Evolutionary conservation across 139 green algal genomes (phyloP).

Genomic region (Chara braunii): DNA sequence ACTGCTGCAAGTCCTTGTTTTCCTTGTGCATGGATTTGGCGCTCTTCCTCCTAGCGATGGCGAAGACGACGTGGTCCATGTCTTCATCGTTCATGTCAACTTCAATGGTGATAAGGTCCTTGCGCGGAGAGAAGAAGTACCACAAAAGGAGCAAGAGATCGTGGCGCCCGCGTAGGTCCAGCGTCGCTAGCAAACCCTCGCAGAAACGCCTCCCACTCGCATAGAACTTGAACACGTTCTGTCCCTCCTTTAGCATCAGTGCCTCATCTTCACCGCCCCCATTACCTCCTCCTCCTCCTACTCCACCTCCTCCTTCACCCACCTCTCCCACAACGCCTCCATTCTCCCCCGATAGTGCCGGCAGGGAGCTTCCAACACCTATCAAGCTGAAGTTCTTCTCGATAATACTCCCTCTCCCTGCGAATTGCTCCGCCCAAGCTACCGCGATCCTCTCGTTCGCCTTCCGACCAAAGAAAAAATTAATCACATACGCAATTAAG

Average conservation of each 20-base stretch:
- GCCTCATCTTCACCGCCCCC: constrained; percentile 24
- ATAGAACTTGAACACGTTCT: constrained; percentile 37
- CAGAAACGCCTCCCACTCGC: constrained; percentile 27
- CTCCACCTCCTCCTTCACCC: too few species aligned
- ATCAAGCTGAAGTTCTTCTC: constrained; percentile 38
- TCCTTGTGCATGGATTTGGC: neutral
- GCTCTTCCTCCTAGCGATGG: neutral
- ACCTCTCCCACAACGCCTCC: too few species aligned
- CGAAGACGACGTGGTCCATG: constrained; percentile 40
- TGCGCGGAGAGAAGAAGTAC: constrained; percentile 1
- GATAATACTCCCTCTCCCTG: constrained; percentile 11
- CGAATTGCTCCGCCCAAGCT: constrained; percentile 19
- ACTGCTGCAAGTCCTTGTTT: neutral
- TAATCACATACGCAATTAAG: constrained; percentile 2
- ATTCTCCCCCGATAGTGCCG: too few species aligned
- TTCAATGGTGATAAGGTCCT: constrained; percentile 15
- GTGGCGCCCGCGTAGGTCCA: constrained; percentile 23
- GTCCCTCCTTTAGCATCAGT: constrained; percentile 29
- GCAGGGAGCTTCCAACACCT: neutral
- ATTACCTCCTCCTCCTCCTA: neutral
- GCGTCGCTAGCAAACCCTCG: constrained; percentile 30
- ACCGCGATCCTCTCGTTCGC: constrained; percentile 34
- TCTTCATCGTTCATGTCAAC: constrained; percentile 41
- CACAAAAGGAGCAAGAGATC: constrained; percentile 31
- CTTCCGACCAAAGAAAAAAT: constrained; percentile 20